Percentiles rank a stretch among this genome's conserved stretches.
Evolutionary conservation across 768 basidiomycete genomes (phyloP).

Genomic region (Chlorophyllum brunneum): DNA sequence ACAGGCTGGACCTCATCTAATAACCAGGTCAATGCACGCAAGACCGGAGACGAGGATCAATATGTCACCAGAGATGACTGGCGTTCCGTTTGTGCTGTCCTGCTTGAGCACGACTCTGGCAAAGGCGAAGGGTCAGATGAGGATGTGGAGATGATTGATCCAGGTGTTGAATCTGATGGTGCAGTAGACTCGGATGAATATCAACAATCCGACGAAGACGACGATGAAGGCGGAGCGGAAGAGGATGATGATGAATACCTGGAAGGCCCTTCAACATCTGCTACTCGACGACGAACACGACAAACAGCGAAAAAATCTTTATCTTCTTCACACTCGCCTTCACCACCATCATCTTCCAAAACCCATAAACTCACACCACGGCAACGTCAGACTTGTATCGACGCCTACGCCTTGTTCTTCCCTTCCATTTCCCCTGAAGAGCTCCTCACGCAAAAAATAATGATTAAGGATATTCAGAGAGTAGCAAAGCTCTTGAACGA

Average conservation of each 20-base stretch:
- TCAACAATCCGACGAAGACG: constrained; percentile 26
- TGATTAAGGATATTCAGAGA: constrained; percentile 61
- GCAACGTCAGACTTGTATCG: constrained; percentile 51
- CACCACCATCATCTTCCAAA: constrained; percentile 1
- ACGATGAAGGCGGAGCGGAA: constrained; percentile 20
- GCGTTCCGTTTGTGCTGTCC: constrained; percentile 74
- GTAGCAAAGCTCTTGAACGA: constrained; percentile 64
- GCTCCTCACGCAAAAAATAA: constrained; percentile 50
- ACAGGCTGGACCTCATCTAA: constrained; percentile 55
- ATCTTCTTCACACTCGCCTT: constrained; percentile 10
- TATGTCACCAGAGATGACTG: constrained; percentile 66
- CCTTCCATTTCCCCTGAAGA: constrained; percentile 45
- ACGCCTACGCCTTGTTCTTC: constrained; percentile 74
- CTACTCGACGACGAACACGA: constrained; percentile 18
- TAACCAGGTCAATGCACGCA: constrained; percentile 13
- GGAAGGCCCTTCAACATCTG: constrained; percentile 20
- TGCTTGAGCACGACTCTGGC: constrained; percentile 45
- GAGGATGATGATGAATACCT: constrained; percentile 23
- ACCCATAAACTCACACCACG: constrained; percentile 37
- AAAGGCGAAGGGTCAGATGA: constrained; percentile 22
- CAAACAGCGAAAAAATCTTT: constrained; percentile 2
- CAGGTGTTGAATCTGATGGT: constrained; percentile 12
- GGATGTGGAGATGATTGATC: constrained; percentile 4
- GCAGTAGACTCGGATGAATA: constrained; percentile 16
- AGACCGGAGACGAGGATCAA: constrained; percentile 20